phyloP scores from a whole-genome alignment of 192 early-diverging fungal genomes.

The Coemansia sp. region DNA sequence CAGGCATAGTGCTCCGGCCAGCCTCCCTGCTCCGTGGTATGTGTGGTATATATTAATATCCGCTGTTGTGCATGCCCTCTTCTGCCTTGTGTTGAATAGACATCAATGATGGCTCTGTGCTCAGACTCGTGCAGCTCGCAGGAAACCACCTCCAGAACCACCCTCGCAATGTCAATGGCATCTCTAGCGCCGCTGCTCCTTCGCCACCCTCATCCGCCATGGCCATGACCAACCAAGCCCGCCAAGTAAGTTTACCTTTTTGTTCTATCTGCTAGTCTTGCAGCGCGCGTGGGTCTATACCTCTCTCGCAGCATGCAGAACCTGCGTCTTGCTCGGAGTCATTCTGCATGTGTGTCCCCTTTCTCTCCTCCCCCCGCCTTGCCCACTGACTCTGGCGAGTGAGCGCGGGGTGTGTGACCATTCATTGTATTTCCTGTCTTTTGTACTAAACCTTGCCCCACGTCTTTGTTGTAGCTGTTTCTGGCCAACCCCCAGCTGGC shows the following conservation, averaged over 20 bases:
- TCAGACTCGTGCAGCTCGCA: conserved; percentile 45
- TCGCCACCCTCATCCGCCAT: conserved; percentile 10
- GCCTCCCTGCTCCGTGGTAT: not conserved
- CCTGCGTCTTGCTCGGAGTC: conserved; percentile 8
- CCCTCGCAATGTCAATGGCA: conserved; percentile 35
- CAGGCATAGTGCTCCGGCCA: not conserved
- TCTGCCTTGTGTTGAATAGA: conserved; percentile 18
- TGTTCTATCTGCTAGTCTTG: not conserved
- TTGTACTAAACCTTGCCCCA: not conserved
- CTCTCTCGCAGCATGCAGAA: conserved; percentile 8
- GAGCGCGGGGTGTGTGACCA: not conserved
- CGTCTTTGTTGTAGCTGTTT: conserved; percentile 25
- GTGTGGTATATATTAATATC: conserved; percentile 12
- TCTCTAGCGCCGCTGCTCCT: conserved; percentile 19
- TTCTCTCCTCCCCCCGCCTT: not conserved
- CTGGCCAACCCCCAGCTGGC: conserved; percentile 42
- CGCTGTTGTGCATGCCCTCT: conserved; percentile 1
- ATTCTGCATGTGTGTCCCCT: not conserved
- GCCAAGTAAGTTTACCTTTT: conserved; percentile 34
- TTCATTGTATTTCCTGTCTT: not conserved
- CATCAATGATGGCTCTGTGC: conserved; percentile 22
- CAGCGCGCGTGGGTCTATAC: conserved; percentile 3
- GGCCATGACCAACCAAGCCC: conserved; percentile 24
- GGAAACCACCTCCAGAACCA: not conserved
- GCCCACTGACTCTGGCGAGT: conserved; percentile 1